phyloP scores from a whole-genome alignment of 352 stramenopile genomes.

The Phytopythium oedochilum region DNA sequence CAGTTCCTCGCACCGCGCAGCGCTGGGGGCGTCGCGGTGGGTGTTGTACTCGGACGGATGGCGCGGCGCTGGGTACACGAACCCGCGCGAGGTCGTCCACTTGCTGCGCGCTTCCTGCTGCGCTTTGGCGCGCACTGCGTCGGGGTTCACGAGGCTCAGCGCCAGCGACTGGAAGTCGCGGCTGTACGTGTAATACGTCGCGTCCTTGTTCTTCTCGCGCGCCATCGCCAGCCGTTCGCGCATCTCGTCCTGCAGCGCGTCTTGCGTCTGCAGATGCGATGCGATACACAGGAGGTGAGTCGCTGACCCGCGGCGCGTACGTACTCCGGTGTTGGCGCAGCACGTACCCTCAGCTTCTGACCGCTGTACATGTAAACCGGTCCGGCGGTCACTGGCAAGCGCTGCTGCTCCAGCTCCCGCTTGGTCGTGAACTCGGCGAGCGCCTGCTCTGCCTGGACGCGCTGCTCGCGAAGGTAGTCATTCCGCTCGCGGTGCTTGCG shows the following conservation, averaged over 20 bases:
- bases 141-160: constrained; percentile 73
- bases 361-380: constrained; percentile 86
- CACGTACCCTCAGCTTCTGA: constrained; percentile 72
- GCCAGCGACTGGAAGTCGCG: constrained; percentile 85
- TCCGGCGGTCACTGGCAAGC: background rate
- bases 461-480: constrained; percentile 59
- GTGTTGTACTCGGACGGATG: constrained; percentile 64
- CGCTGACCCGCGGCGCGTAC: background rate
- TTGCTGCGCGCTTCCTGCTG: constrained; percentile 38
- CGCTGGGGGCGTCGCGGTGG: constrained; percentile 63
- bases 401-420: constrained; percentile 28
- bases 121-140: constrained; percentile 47
- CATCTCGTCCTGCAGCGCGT: constrained; percentile 79
- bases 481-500: constrained; percentile 36
- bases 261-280: constrained; percentile 58
- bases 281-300: background rate
- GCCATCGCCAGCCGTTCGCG: constrained; percentile 56
- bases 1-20: constrained; percentile 81
- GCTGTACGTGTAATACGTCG: constrained; percentile 85
- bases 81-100: constrained; percentile 86
- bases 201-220: constrained; percentile 14
- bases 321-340: background rate
- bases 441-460: constrained; percentile 21
- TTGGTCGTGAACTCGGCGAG: constrained; percentile 32
- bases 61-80: constrained; percentile 81